phyloP scores from a whole-genome alignment of 139 green algal species.

The Choricystis sp. region DNA sequence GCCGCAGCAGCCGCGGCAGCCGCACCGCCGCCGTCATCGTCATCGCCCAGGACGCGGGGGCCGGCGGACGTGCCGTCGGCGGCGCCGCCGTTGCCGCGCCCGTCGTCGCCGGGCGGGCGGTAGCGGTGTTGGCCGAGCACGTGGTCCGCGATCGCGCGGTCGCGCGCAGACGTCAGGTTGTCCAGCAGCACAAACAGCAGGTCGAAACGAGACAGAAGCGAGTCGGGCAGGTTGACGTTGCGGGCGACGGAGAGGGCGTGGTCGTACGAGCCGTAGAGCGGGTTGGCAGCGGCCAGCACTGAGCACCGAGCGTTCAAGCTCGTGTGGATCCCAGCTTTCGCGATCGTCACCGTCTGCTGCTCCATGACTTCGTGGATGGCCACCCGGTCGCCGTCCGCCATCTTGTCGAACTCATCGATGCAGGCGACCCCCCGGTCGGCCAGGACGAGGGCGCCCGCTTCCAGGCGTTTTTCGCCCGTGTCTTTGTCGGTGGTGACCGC shows the following conservation, averaged over 20 bases:
- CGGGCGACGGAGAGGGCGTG: constrained; percentile 55
- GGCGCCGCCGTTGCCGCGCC: constrained; percentile 23
- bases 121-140: constrained; percentile 85
- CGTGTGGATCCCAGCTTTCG: constrained; percentile 94
- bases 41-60: constrained; percentile 19
- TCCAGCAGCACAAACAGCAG: constrained; percentile 95
- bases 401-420: constrained; percentile 99
- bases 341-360: constrained; percentile 96
- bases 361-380: constrained; percentile 98
- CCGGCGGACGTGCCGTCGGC: constrained; percentile 5
- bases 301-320: constrained; percentile 90
- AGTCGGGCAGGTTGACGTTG: constrained; percentile 96
- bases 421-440: constrained; percentile 94
- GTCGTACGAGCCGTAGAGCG: constrained; percentile 45
- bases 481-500: constrained; percentile 84
- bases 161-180: constrained; percentile 53
- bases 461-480: constrained; percentile 83
- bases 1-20: not conserved
- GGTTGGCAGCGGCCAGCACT: constrained; percentile 67
- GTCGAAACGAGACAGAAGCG: constrained; percentile 94
- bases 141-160: constrained; percentile 58
- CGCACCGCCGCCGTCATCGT: constrained; percentile 7
- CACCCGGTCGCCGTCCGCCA: constrained; percentile 91
- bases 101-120: constrained; percentile 50
- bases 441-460: constrained; percentile 97